Base-by-base conservation (phyloP, 1,284 basidiomycete genomes). In the Exobasidium cylindrosporum region DNA sequence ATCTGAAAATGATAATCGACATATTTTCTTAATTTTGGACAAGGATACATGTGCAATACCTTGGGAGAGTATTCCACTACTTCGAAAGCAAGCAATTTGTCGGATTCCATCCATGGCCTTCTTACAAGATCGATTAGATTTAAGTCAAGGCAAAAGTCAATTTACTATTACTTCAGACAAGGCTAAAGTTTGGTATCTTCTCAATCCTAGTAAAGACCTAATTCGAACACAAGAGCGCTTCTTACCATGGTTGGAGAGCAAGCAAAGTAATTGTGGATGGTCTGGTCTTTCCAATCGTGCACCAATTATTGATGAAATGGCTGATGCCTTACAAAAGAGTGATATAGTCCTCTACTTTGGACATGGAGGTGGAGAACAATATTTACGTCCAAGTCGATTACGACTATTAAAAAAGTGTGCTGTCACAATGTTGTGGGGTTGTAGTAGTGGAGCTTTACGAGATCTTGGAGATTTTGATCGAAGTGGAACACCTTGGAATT, bases 401-500 rank as follows among this genome's bases (percentile, higher is more conserved):
- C 85, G 91, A 21, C 85, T 89, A 65, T 84, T 98, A 24, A 84
- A 85, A 2, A 84, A 84, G 21, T 98, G 95, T 77, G 93, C 95
- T 1, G 89, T 89, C 10, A 89, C 91, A 0, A 96, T 99, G 92
- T 86, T 99, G 6, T 99, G 94, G 95, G 95, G 96, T 0, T 99
- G 95, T 83, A 98, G 95, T 0, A 96, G 92, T 0, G 96, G 94
- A 17, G 82, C 86, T 2, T 81, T 99, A 65, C 85, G 86, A 59
- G 90, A 94, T 58, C 90, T 92, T 85, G 95, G 95, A 11, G 91
- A 95, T 64, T 93, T 93, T 72, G 95, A 98, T 74, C 85, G 90
- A 14, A 85, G 86, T 14, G 95, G 95, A 7, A 97, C 92, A 21
- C 92, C 96, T 0, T 88, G 90, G 79, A 88, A 92, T 73, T 98